These are phyloP conservation scores for Sporothrix inflata DNA, from an alignment of 2,329 filamentous ascomycete genomes.

Conservation along the genomic window DNA sequence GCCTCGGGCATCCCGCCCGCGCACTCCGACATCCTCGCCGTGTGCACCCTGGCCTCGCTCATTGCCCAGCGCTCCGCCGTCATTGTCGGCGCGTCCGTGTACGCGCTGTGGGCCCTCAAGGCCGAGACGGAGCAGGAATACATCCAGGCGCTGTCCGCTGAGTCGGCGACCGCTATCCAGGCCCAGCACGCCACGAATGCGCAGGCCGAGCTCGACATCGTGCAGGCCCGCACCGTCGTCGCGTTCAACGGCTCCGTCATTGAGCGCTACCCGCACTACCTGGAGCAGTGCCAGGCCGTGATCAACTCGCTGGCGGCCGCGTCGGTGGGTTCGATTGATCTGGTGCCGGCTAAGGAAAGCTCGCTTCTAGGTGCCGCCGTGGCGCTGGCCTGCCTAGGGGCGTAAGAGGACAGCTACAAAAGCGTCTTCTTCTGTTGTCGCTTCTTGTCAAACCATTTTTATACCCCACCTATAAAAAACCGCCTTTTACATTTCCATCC, in stretches of 20 bases:
- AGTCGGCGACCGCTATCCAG: neutral
- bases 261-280: slow-evolving; percentile 75
- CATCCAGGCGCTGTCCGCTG: slow-evolving; percentile 21
- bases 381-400: slow-evolving; percentile 56
- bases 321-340: slow-evolving; percentile 52
- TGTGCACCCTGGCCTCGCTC: slow-evolving; percentile 57
- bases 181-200: slow-evolving; percentile 48
- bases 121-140: slow-evolving; percentile 55
- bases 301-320: slow-evolving; percentile 56
- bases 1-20: slow-evolving; percentile 46
- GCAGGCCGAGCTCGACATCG: slow-evolving; percentile 47
- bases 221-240: slow-evolving; percentile 57
- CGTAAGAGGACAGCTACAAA: neutral
- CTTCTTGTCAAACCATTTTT: neutral
- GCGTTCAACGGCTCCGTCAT: slow-evolving; percentile 80
- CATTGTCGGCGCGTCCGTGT: slow-evolving; percentile 61
- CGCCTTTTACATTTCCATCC: neutral
- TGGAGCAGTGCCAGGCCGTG: slow-evolving; percentile 62
- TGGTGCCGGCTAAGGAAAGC: slow-evolving; percentile 73
- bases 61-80: slow-evolving; percentile 63
- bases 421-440: neutral
- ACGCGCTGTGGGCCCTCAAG: slow-evolving; percentile 61
- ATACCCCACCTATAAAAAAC: neutral
- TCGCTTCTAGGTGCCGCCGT: slow-evolving; percentile 77
- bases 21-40: slow-evolving; percentile 52